These are phyloP conservation scores for Pseudocercospora pini-densiflorae DNA, from an alignment of 2,329 filamentous ascomycete genomes.

Conservation along the genomic window DNA sequence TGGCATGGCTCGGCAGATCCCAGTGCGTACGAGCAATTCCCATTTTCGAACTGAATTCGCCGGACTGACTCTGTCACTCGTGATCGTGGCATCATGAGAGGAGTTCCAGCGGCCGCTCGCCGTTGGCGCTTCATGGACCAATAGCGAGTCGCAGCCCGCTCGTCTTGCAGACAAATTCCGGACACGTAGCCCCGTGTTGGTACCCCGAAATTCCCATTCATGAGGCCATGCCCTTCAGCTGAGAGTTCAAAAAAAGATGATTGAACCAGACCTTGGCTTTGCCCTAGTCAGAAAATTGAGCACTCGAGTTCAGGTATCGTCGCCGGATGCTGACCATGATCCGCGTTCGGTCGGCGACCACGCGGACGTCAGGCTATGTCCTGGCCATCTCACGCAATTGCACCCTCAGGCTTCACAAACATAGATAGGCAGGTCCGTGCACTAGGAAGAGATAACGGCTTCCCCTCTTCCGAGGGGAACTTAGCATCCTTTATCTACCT, in stretches of 20 bases:
- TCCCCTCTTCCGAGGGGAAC: no score
- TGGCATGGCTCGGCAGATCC: background rate
- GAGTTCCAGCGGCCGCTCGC: background rate
- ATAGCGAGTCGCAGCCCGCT: background rate
- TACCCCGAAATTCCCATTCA: background rate
- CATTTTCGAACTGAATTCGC: background rate
- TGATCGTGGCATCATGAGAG: background rate
- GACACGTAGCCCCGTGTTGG: background rate
- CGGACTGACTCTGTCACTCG: background rate
- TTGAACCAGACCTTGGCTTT: background rate
- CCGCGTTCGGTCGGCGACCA: conserved; percentile 3
- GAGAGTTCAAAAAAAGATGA: background rate
- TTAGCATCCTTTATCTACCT: no score
- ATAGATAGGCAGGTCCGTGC: no score
- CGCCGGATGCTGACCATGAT: background rate
- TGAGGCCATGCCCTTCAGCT: background rate
- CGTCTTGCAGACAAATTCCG: background rate
- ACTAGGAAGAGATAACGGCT: no score
- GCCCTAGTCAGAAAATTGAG: background rate
- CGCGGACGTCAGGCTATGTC: conserved; percentile 4
- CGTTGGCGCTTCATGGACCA: background rate
- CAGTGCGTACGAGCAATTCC: background rate
- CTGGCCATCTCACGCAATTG: conserved; percentile 8
- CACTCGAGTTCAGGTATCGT: background rate
- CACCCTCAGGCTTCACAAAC: conserved; percentile 3